These are phyloP conservation scores for Tetrapisispora taiwanensis DNA, from an alignment of 805 yeast genomes.

Conservation along the genomic window DNA sequence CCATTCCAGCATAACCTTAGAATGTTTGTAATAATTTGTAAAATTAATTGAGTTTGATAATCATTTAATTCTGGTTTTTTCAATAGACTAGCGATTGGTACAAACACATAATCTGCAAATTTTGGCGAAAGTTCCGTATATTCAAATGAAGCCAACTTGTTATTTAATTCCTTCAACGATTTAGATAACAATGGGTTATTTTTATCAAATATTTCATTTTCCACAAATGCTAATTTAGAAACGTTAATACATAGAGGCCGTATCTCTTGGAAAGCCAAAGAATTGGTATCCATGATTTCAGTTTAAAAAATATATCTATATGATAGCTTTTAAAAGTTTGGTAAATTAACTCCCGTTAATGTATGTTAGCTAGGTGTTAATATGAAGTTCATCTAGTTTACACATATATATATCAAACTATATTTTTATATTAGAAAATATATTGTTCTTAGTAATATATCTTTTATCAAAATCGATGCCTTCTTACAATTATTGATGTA, in stretches of 20 bases:
- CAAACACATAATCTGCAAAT: conserved; percentile 52
- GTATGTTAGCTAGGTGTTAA: too few relatives aligned
- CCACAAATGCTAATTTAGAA: conserved; percentile 36
- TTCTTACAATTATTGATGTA: too few relatives aligned
- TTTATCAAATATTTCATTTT: conserved; percentile 28
- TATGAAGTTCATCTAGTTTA: too few relatives aligned
- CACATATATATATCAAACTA: too few relatives aligned
- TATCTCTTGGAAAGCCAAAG: conserved; percentile 23
- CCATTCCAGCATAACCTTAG: conserved; percentile 39
- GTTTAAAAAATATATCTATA: neutral
- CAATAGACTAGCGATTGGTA: conserved; percentile 47
- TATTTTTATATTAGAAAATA: too few relatives aligned
- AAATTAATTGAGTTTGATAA: conserved; percentile 35
- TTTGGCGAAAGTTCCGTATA: conserved; percentile 26
- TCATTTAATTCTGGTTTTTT: conserved; percentile 40
- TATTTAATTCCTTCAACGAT: conserved; percentile 30
- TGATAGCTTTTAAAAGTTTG: too few relatives aligned
- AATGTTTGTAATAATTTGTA: conserved; percentile 38
- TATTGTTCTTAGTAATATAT: too few relatives aligned
- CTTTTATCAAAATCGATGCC: too few relatives aligned
- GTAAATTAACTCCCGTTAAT: too few relatives aligned
- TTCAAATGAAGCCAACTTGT: conserved; percentile 9
- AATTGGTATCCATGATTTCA: neutral
- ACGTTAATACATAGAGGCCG: conserved; percentile 36
- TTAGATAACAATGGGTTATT: conserved; percentile 24